These are phyloP conservation scores for Zizania latifolia DNA, from an alignment of 176 grass and related monocot genomes.

Conservation along the genomic window DNA sequence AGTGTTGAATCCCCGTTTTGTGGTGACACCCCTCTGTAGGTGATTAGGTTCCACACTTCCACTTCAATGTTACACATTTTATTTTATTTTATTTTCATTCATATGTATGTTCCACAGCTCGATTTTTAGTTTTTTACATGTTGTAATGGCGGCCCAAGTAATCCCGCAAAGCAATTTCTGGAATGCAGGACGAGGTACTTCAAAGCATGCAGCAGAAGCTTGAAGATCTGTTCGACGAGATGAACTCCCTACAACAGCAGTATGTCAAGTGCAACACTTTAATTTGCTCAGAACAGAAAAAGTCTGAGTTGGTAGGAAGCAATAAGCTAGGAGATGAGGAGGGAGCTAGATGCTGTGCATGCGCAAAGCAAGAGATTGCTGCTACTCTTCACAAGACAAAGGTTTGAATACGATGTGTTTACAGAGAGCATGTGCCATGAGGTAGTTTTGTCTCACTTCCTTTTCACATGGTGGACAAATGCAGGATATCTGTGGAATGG, in stretches of 20 bases:
- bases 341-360: slow-evolving; percentile 14
- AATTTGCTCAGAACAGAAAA: slow-evolving; percentile 22
- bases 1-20: neutral
- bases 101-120: neutral
- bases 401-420: slow-evolving; percentile 22
- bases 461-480: slow-evolving; percentile 12
- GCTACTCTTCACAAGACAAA: slow-evolving; percentile 35
- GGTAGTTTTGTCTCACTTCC: neutral
- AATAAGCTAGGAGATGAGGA: slow-evolving; percentile 26
- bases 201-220: slow-evolving; percentile 89
- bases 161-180: neutral
- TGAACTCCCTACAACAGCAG: slow-evolving; percentile 53
- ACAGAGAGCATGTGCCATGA: neutral
- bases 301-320: neutral
- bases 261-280: slow-evolving; percentile 31
- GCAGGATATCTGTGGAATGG: slow-evolving; percentile 23
- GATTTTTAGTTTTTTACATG: neutral
- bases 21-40: neutral
- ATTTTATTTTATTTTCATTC: neutral
- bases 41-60: neutral
- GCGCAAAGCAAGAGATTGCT: neutral
- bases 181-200: slow-evolving; percentile 58
- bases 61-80: neutral
- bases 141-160: slow-evolving; percentile 3
- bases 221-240: slow-evolving; percentile 60